Base-by-base conservation (phyloP, 495 filamentous ascomycete species). In the Emericellopsis terricola region DNA sequence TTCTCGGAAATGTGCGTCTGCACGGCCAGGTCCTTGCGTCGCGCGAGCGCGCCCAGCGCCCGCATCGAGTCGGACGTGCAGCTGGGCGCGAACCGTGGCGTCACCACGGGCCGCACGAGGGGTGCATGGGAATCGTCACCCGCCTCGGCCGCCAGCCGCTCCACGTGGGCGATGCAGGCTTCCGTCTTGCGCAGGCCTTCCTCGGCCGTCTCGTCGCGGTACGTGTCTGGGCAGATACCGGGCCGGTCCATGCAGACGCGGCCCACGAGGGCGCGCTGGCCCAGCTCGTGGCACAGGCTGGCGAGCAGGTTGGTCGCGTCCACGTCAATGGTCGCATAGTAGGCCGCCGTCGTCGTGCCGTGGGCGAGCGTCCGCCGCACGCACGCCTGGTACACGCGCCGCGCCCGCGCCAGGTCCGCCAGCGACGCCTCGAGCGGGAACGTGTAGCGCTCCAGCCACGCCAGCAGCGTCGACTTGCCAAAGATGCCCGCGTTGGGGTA, bases 1-100 rank as follows among this genome's bases (percentile, higher is more conserved):
- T 92, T 96, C 50, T 97, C 89, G 0, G 76, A 73, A 50, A 97
- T 77, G 56, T 97, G 89, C 1, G 89, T 97, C 55, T 97, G 89
- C 32, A 84, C 68, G 9, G 74, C 74, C 0, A 86, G 51, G 6
- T 55, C 50, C 9, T 65, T 68, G 19, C 69, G 59, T 7, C 51
- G 48, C 0, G 78, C 74, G 1, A 94, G 57, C 3, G 54, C 40
- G 15, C 76, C 86, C 1, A 94, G 70, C 0, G 42, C 50, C 3
- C 45, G 11, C 44, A 97, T 64, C 9, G 73, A 56, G 3, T 66
- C 54, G 0, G 50, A 37, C 0, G 71, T 68, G 43, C 89, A 94
- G 3, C 68, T 66, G 0, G 81, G 85, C 0, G 81, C 89, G 48
- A 97, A 97, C 13, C 89, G 69, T 0, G 89, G 89, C 0, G 89